Base-by-base conservation (phyloP, 768 basidiomycete genomes). In the Termitomyces sp. region DNA sequence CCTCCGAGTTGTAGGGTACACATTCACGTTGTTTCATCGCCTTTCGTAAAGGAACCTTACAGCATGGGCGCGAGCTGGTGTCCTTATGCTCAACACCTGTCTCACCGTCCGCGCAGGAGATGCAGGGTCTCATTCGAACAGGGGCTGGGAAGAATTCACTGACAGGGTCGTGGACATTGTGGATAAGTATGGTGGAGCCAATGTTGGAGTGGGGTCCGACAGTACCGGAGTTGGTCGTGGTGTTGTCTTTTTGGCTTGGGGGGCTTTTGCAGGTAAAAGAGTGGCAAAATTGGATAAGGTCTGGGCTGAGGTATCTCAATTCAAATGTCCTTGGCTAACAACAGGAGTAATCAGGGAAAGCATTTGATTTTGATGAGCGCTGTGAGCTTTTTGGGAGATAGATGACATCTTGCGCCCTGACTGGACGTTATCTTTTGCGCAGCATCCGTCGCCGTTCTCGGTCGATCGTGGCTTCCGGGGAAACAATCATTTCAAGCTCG, bases 81-180 rank as follows among this genome's bases (percentile, higher is more conserved):
- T 98, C 42, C 77, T 97, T 59, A 81, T 96, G 70, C 81, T 97
- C 48, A 98, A 97, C 75, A 91, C 93, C n/a, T 89, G 87, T 58
- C 79, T 98, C 50, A 96, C 95, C 2, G 95, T 97, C 40, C 81
- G 83, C 54, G 88, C 89, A 0, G 80, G 80, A 57, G 64, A 80
- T 56, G 83, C 95, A 18, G 90, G 82, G 38, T 94, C 93, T 53
- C 95, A 97, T 71, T 81, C 86, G 42, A 82, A 84, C 64, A 86
- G 80, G 70, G 95, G 95, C 56, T 97, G 95, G 95, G 93, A 97
- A 70, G 72, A 80, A 52, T 97, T 96, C 69, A 97, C 94, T 4
- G 90, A 88, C 62, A 75, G 70, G 62, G 87, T 96, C 58, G 75
- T 96, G 58, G 82, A 87, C 61, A 80, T 86, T 58, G 86, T 94